Conservation (phyloP, 2,329 filamentous ascomycete species). For the Alternaria incomplexa region DNA sequence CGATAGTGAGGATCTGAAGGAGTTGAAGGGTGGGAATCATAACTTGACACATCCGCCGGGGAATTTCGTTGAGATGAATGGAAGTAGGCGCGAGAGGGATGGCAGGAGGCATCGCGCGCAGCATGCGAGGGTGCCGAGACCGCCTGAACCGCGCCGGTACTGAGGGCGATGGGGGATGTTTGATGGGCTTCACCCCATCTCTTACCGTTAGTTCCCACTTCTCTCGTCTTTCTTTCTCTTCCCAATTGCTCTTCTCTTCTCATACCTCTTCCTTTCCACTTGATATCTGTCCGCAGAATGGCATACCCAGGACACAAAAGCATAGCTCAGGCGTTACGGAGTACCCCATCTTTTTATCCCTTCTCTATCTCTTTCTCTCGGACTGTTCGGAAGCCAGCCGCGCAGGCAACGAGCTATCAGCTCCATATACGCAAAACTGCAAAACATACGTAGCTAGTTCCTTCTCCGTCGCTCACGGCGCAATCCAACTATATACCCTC, state of each 20-base stretch:
- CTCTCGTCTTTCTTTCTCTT: neutral
- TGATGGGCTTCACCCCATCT: neutral
- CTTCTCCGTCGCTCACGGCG: neutral
- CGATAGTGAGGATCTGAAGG: constrained; percentile 40
- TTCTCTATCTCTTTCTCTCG: neutral
- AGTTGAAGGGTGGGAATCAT: constrained; percentile 40
- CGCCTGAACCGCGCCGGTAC: neutral
- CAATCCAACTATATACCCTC: neutral
- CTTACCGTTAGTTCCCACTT: neutral
- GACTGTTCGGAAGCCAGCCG: neutral
- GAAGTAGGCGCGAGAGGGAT: constrained; percentile 8
- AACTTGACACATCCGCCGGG: constrained; percentile 23
- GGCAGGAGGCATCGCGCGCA: constrained; percentile 16
- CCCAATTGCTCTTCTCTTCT: neutral
- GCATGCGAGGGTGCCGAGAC: constrained; percentile 16
- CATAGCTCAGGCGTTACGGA: constrained; percentile 7
- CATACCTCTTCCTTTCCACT: neutral
- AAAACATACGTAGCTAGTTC: neutral
- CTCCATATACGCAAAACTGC: neutral
- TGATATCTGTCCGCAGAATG: constrained; percentile 5
- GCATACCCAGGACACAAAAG: constrained; percentile 8
- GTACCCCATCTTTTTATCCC: neutral
- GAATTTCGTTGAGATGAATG: constrained; percentile 30
- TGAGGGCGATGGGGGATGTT: neutral
- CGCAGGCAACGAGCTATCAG: neutral